These are phyloP conservation scores for Solanum hybrid DNA, from an alignment of 305 asterid species.

Conservation along the genomic window DNA sequence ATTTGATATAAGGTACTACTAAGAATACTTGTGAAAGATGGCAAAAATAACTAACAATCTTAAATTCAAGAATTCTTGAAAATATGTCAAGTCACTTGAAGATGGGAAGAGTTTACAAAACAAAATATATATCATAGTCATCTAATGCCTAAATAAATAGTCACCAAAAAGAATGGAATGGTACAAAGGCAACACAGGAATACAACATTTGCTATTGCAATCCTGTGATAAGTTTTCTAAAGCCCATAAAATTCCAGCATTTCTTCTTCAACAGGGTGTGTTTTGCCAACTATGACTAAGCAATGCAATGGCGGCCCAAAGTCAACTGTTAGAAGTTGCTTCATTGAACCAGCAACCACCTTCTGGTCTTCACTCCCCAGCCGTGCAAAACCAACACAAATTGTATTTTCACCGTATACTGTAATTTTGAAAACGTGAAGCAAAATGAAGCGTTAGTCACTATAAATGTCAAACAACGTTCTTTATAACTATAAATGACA, in stretches of 20 bases:
- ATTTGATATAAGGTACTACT: background rate
- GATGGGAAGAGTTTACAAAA: background rate
- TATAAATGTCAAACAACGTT: background rate
- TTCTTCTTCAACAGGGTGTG: constrained; percentile 85
- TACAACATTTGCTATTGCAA: background rate
- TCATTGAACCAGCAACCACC: constrained; percentile 69
- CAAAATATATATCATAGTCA: background rate
- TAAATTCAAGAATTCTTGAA: background rate
- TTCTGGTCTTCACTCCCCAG: constrained; percentile 77
- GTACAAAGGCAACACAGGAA: background rate
- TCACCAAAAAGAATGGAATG: constrained; percentile 1
- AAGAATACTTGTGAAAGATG: background rate
- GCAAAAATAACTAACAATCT: background rate
- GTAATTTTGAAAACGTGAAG: constrained; percentile 13
- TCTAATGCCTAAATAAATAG: background rate
- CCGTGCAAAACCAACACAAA: constrained; percentile 78
- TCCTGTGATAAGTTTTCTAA: background rate
- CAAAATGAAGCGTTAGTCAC: background rate
- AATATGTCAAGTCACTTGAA: background rate
- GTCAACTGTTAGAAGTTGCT: constrained; percentile 46
- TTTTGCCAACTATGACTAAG: constrained; percentile 70
- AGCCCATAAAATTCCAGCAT: constrained; percentile 59
- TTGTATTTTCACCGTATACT: constrained; percentile 59
- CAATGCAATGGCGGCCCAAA: constrained; percentile 81
- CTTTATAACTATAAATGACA: background rate